Percentiles rank a stretch among this genome's conserved stretches.
These are phyloP conservation scores for Aspergillus costaricaensis DNA, from an alignment of 2,329 filamentous ascomycete genomes.

Conservation along the genomic window DNA sequence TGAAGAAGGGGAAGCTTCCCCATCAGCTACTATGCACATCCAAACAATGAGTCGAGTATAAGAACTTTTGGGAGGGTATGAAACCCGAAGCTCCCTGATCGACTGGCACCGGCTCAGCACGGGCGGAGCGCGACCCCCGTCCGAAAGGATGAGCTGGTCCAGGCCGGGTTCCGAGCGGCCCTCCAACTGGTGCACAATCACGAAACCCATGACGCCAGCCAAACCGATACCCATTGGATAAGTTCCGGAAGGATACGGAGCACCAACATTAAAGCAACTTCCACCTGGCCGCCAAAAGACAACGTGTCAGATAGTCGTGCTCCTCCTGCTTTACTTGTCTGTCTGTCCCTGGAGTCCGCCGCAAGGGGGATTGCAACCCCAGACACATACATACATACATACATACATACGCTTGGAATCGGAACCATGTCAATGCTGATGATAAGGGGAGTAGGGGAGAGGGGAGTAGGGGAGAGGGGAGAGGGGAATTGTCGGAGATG, in stretches of 20 bases:
- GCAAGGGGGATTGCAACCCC: constrained; percentile 11
- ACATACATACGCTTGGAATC: not conserved
- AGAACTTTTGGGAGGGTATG: not conserved
- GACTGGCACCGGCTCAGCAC: not conserved
- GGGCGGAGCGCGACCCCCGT: constrained; percentile 3
- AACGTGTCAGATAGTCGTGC: constrained; percentile 3
- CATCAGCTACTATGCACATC: not conserved
- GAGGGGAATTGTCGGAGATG: not conserved
- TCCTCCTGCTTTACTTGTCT: not conserved
- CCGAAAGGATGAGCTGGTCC: not conserved
- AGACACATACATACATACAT: not conserved
- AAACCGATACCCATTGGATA: not conserved
- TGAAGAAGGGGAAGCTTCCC: not conserved
- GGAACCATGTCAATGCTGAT: not conserved
- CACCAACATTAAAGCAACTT: not conserved
- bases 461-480: too few relatives aligned
- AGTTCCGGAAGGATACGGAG: not conserved
- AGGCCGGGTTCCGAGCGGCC: not conserved
- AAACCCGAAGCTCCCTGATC: not conserved
- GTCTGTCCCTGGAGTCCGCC: constrained; percentile 2
- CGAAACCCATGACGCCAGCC: constrained; percentile 1
- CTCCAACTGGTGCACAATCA: not conserved
- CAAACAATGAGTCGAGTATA: not conserved
- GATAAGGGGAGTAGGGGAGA: not conserved
- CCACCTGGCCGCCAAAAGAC: not conserved